Evolutionary conservation across 2,329 filamentous ascomycete species (phyloP), one percentile per base, ranked within the genome.

Genomic region (Colletotrichum acutatum): DNA sequence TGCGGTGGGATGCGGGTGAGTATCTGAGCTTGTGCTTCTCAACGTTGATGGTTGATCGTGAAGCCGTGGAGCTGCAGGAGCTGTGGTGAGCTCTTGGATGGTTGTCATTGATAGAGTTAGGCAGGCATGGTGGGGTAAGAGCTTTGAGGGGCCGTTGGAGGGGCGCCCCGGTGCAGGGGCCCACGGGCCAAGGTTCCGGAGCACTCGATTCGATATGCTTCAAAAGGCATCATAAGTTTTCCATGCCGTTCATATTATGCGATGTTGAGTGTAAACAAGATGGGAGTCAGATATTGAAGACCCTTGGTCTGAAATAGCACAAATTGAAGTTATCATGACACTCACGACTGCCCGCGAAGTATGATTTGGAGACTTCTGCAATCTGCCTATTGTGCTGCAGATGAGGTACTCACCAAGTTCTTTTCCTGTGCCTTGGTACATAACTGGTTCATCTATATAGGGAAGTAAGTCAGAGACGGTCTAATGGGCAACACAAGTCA

Each of bases 41-140:
- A 11, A 54, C 19, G 58, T 28, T 59, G 49, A 58, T 34, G 19
- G 54, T 49, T 32, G 22, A n/a, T 34, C 24, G 65, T 67, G 22
- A 63, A 42, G 53, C 46, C 65, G 34, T 42, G 26, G 34, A 63
- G 52, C 59, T 59, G 26, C n/a, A 58, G 58, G 16, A 60, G 66
- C 46, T 70, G 59, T 49, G 66, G 32, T 70, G 59, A 56, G 70
- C 70, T 72, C 58, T 59, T 60, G 37, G 68, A 28, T 60, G 56
- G n/a, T 72, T 66, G 71, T 72, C 52, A 63, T 72, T 63, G 68
- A 53, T 14, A 60, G 54, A 64, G 68, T 72, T 60, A 65, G 70
- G 54, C 60, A 65, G 60, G 54, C 46, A 57, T 77, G 78, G 76
- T 79, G 74, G 75, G 77, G 76, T 72, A 71, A n/a, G 22, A 58